Percentiles rank a stretch among this genome's conserved stretches.
phyloP scores from a whole-genome alignment of 2,329 filamentous ascomycete genomes.

The Dothistroma pini region DNA sequence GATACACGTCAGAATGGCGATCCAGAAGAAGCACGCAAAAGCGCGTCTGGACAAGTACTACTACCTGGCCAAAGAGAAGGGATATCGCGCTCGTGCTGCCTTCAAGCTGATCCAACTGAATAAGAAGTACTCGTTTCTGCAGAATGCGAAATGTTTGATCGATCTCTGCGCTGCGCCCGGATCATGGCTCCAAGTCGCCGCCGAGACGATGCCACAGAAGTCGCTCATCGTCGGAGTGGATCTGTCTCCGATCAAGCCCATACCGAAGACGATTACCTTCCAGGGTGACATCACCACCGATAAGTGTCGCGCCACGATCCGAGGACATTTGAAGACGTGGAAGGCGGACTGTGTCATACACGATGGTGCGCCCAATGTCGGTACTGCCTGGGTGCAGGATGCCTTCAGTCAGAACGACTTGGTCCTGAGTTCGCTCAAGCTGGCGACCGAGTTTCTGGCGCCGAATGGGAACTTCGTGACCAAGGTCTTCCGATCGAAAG shows the following conservation, averaged over 20 bases:
- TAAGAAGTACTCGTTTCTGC: constrained; percentile 97
- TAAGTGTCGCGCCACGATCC: constrained; percentile 86
- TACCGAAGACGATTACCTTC: constrained; percentile 90
- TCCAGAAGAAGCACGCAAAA: constrained; percentile 99
- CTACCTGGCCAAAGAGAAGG: constrained; percentile 96
- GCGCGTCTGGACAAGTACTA: constrained; percentile 99
- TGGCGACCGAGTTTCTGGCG: constrained; percentile 87
- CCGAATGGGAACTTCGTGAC: constrained; percentile 93
- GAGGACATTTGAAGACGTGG: constrained; percentile 88
- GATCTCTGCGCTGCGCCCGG: constrained; percentile 98
- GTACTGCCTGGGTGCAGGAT: constrained; percentile 97
- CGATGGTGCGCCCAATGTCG: constrained; percentile 96
- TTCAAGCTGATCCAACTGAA: constrained; percentile 99
- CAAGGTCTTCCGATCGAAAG: constrained; percentile 95
- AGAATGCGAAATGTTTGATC: constrained; percentile 92
- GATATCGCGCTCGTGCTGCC: constrained; percentile 89
- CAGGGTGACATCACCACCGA: constrained; percentile 98
- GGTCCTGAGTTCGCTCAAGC: constrained; percentile 81
- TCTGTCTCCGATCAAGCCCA: constrained; percentile 90
- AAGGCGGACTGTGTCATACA: constrained; percentile 95
- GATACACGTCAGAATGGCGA: constrained; percentile 62
- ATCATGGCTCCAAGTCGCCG: constrained; percentile 95
- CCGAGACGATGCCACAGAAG: constrained; percentile 87
- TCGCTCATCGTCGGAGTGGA: constrained; percentile 94
- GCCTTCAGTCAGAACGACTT: constrained; percentile 97